Conservation (phyloP, 2,329 filamentous ascomycete genomes). For the Diaporthe helianthi region DNA sequence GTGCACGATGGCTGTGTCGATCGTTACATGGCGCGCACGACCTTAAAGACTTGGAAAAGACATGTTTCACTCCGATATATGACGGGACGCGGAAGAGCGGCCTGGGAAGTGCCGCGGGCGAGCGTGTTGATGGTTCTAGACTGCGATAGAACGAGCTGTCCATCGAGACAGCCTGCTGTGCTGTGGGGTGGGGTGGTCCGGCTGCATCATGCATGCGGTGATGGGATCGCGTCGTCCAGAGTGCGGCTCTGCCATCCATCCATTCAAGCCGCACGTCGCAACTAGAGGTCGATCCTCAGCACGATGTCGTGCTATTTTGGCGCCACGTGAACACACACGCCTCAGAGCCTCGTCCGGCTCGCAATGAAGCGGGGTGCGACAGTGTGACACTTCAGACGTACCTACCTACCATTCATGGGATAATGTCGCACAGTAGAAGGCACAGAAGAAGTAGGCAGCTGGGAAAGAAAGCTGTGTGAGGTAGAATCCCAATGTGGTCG, state of each 20-base stretch:
- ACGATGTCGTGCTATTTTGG: background rate
- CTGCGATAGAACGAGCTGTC: background rate
- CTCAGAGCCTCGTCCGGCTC: background rate
- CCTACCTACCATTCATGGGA: background rate
- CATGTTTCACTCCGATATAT: background rate
- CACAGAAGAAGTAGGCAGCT: background rate
- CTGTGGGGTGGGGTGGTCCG: no score
- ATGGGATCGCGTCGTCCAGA: background rate
- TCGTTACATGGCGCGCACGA: background rate
- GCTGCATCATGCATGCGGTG: background rate
- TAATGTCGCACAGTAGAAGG: background rate
- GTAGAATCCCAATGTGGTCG: background rate
- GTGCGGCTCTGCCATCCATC: background rate
- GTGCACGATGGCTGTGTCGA: background rate
- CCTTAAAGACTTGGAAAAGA: background rate
- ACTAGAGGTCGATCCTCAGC: background rate
- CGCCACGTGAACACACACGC: background rate
- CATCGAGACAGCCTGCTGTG: no score
- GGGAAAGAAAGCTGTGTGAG: background rate
- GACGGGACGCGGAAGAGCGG: constrained; percentile 2
- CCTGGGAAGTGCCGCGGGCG: background rate
- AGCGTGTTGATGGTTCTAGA: background rate
- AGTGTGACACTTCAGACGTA: background rate
- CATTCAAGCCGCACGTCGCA: background rate
- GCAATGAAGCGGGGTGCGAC: background rate